These are phyloP conservation scores for Aaosphaeria pasadenensis DNA, from an alignment of 2,329 filamentous ascomycete genomes.

Conservation along the genomic window DNA sequence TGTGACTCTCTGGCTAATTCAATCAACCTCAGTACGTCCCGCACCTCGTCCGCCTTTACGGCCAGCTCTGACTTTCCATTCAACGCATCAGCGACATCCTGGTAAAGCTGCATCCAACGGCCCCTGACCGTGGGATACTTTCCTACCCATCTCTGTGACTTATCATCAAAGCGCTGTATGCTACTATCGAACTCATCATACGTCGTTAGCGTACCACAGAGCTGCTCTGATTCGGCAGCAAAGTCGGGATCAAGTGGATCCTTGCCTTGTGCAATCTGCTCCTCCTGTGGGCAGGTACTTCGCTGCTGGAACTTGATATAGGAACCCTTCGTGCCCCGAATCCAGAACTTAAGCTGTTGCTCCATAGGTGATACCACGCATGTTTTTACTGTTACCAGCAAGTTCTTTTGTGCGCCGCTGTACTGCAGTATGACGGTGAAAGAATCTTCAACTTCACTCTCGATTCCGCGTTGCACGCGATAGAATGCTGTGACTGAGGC, in stretches of 20 bases:
- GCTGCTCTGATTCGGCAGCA: background rate
- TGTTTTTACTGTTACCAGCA: background rate
- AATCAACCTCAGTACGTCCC: background rate
- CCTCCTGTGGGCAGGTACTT: background rate
- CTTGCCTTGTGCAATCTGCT: background rate
- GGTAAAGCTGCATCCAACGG: background rate
- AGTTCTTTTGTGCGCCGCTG: background rate
- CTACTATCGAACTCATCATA: background rate
- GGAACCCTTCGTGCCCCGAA: background rate
- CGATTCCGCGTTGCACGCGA: background rate
- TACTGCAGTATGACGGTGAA: constrained; percentile 4
- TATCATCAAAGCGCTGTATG: background rate
- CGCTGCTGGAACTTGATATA: background rate
- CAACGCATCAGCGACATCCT: background rate
- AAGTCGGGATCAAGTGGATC: background rate
- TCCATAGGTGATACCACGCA: background rate
- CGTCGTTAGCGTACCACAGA: background rate
- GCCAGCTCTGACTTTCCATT: background rate
- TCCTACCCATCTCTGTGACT: background rate
- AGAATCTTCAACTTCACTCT: constrained; percentile 4
- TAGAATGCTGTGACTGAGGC: background rate
- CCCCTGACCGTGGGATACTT: background rate
- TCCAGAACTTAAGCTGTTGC: background rate
- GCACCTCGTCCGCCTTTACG: background rate
- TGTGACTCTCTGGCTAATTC: background rate